Base-by-base conservation (phyloP, 2,329 filamentous ascomycete genomes). In the Exophiala viscosa region DNA sequence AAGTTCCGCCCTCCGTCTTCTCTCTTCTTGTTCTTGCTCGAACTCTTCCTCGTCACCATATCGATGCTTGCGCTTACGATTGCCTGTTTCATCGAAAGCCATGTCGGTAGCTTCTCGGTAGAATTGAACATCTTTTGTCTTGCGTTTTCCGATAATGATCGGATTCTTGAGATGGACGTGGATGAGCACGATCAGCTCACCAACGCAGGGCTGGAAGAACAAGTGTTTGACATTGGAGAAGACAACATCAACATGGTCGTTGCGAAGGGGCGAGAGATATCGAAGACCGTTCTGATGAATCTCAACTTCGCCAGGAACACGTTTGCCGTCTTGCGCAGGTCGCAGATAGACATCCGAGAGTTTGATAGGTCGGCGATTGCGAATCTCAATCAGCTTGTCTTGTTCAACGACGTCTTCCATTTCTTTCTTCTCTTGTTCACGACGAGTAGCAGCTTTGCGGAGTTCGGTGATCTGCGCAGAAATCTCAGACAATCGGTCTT, bases 321-420 rank as follows among this genome's bases (percentile, higher is more conserved):
- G 90, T 74, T 99, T 99, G 65, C 91, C 91, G 71, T 99, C 93
- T 77, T 97, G 85, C 0, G 90, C 90, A 45, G 93, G 93, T 52
- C 93, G 88, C 61, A 99, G 88, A 70, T 92, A 99, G 63, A 99
- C 90, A 67, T 96, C 93, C 57, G 95, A 89, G 64, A 99, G 80
- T 56, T 92, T 87, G 61, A 87, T 83, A 32, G 93, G 93, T 52
- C 93, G 89, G 60, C 93, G 90, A 72, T 93, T 96, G 77, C 93
- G 82, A 62, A 97, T 91, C 67, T 96, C 91, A 62, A 95, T 78
- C 47, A 99, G 83, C 76, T 99, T 99, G 69, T 99, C 93, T 70
- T 99, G 93, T 72, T 97, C 93, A 5, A 99, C 91, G 17, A 99
- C 93, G 70, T 99, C 93, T 69, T 99, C 93, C 87, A 99, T 87